phyloP scores from a whole-genome alignment of 768 basidiomycete genomes.

The Erythrobasidium yunnanense region DNA sequence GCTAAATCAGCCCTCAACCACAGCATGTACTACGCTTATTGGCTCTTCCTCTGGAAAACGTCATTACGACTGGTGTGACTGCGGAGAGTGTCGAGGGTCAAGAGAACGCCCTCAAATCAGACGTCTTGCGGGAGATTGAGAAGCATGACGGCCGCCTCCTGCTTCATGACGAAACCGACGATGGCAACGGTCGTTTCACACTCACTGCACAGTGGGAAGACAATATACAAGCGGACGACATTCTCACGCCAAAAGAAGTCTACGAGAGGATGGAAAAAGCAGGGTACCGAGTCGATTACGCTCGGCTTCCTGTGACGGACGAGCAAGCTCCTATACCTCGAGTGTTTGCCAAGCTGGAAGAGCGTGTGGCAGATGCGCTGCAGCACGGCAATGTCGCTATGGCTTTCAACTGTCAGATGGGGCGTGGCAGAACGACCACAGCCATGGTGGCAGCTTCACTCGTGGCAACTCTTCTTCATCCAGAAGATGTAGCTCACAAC shows the following conservation, averaged over 20 bases:
- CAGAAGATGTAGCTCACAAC: constrained; percentile 24
- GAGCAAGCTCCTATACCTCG: constrained; percentile 53
- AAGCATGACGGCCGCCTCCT: constrained; percentile 62
- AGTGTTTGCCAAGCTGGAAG: constrained; percentile 66
- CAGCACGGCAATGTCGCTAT: constrained; percentile 57
- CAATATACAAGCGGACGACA: constrained; percentile 52
- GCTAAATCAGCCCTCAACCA: too few relatives aligned
- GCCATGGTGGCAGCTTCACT: constrained; percentile 52
- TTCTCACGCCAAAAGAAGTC: constrained; percentile 59
- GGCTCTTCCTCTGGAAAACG: constrained; percentile 80
- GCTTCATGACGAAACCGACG: constrained; percentile 91
- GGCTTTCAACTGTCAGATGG: constrained; percentile 79
- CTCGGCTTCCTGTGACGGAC: constrained; percentile 27
- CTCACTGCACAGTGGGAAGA: constrained; percentile 94
- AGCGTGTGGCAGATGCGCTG: constrained; percentile 52
- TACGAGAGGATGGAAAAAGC: constrained; percentile 45
- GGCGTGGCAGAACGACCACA: constrained; percentile 64
- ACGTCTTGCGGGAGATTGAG: constrained; percentile 65
- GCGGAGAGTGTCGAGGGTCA: constrained; percentile 81
- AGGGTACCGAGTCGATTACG: constrained; percentile 56
- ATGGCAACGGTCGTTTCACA: constrained; percentile 73
- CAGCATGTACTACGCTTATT: constrained; percentile 84
- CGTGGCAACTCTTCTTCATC: constrained; percentile 34
- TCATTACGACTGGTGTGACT: constrained; percentile 93
- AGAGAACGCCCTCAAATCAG: constrained; percentile 76